A percentile compares a stretch with the other conserved stretches of the same genome.
phyloP scores from a whole-genome alignment of 371 early-diverging fungal genomes.

The Phascolomyces articulosus region DNA sequence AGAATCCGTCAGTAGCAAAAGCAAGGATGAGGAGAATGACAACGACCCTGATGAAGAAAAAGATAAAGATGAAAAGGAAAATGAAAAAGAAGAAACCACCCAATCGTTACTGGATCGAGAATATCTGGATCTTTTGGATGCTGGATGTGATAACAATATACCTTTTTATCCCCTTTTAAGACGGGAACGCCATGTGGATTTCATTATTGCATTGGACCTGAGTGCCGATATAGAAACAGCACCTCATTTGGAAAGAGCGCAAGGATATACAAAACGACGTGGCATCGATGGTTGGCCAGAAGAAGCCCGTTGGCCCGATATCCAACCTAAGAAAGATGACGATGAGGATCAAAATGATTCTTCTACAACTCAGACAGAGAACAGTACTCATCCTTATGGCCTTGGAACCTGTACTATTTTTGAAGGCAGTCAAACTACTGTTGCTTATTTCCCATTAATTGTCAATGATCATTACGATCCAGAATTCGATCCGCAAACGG shows the following conservation, averaged over 20 bases:
- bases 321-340: conserved; percentile 19
- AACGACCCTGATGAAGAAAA: no score
- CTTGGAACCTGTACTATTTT: conserved; percentile 43
- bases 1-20: not conserved
- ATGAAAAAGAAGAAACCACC: not conserved
- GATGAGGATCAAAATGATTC: no score
- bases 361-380: no score
- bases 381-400: no score
- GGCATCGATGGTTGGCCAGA: conserved; percentile 59
- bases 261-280: conserved; percentile 54
- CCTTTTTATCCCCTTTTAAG: conserved; percentile 74
- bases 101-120: not conserved
- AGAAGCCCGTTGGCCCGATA: conserved; percentile 47
- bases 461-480: conserved; percentile 53
- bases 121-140: conserved; percentile 50
- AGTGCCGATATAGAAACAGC: conserved; percentile 71
- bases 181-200: conserved; percentile 67
- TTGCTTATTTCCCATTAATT: conserved; percentile 67
- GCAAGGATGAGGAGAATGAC: no score
- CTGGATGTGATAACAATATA: conserved; percentile 79
- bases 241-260: conserved; percentile 70
- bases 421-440: conserved; percentile 37
- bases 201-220: conserved; percentile 69
- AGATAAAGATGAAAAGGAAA: not conserved
- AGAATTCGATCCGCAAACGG: conserved; percentile 66